phyloP scores from a whole-genome alignment of 140 eudicot species.

The Oenanthe javanica region DNA sequence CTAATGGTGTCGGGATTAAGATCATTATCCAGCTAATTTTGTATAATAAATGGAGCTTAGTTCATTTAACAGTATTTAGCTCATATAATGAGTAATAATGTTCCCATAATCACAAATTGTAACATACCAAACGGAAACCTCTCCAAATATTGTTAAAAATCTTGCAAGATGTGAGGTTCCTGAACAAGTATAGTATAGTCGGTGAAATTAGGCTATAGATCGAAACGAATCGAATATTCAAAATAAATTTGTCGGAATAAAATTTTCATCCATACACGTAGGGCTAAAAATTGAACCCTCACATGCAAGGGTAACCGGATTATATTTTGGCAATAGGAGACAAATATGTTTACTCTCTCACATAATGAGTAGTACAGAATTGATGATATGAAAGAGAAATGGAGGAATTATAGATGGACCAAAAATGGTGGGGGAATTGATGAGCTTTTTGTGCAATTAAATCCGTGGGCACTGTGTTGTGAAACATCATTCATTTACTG shows the following conservation, averaged over 20 bases:
- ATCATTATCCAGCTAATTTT: no score
- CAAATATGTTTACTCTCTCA: background rate
- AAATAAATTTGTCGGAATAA: background rate
- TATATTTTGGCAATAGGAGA: background rate
- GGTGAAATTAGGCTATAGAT: background rate
- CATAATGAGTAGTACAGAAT: background rate
- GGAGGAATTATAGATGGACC: constrained; percentile 3
- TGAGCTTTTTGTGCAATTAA: constrained; percentile 6
- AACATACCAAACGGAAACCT: no score
- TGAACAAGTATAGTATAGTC: no score
- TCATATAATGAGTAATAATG: no score
- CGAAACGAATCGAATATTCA: background rate
- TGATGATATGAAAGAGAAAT: background rate
- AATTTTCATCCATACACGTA: background rate
- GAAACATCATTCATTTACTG: background rate
- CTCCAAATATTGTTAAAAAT: no score
- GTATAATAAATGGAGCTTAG: no score
- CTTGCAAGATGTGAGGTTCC: no score
- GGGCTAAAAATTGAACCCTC: background rate
- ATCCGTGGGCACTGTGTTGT: constrained; percentile 23
- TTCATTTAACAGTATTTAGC: no score
- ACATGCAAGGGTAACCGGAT: background rate
- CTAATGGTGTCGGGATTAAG: no score
- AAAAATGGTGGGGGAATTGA: background rate
- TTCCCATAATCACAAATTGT: no score